These are phyloP conservation scores for Plasmodium malariae DNA, from an alignment of 169 alveolate species.

Conservation along the genomic window DNA sequence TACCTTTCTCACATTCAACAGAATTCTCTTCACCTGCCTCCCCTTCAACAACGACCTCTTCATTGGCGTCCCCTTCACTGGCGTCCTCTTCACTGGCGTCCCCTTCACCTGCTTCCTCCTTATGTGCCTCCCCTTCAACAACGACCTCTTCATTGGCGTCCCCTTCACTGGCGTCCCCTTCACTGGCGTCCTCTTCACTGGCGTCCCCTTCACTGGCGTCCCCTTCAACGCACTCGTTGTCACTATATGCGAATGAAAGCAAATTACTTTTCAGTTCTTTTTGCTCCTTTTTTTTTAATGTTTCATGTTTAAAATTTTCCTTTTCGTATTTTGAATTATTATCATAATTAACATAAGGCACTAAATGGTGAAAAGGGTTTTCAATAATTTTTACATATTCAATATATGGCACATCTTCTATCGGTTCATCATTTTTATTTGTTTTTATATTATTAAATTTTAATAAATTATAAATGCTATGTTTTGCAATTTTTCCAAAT, in stretches of 20 bases:
- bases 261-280: conserved; percentile 66
- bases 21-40: not conserved
- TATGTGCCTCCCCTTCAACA: not conserved
- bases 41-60: not conserved
- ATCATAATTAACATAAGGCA: conserved; percentile 67
- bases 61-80: not conserved
- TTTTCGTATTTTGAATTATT: conserved; percentile 19
- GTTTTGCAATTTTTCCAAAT: conserved; percentile 93
- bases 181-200: not conserved
- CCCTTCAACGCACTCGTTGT: not conserved
- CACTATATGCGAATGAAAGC: conserved; percentile 77
- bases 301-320: not conserved
- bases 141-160: not conserved
- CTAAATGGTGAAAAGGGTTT: conserved; percentile 84
- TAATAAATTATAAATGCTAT: conserved; percentile 82
- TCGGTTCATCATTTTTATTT: conserved; percentile 80
- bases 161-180: not conserved
- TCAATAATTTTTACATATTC: conserved; percentile 77
- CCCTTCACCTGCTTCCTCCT: not conserved
- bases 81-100: not conserved
- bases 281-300: not conserved
- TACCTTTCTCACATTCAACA: not conserved
- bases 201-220: conserved; percentile 33
- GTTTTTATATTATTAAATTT: conserved; percentile 81
- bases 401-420: conserved; percentile 57